These are phyloP conservation scores for Dioszegia aurantiaca DNA, from an alignment of 768 basidiomycete species.

Conservation along the genomic window DNA sequence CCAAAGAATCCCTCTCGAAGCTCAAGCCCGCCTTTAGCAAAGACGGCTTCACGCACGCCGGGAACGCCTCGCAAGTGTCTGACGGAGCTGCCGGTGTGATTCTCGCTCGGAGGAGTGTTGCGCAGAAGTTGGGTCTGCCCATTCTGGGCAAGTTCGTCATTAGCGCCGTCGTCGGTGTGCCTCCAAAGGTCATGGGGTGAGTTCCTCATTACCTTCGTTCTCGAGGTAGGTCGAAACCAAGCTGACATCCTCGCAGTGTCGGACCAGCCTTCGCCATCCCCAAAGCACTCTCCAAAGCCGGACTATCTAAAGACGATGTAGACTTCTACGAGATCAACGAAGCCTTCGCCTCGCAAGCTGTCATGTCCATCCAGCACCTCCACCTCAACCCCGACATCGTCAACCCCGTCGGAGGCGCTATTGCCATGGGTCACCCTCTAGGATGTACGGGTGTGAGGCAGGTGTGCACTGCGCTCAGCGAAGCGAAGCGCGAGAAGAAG, in stretches of 20 bases:
- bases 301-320: constrained; percentile 58
- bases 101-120: constrained; percentile 73
- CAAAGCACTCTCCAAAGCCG: constrained; percentile 65
- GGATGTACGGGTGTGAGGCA: constrained; percentile 75
- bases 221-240: too few species aligned
- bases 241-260: too few species aligned
- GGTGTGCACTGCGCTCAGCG: constrained; percentile 80
- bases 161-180: constrained; percentile 68
- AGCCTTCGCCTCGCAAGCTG: constrained; percentile 82
- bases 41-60: constrained; percentile 56
- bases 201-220: constrained; percentile 13
- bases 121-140: constrained; percentile 71
- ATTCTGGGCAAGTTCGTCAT: constrained; percentile 81
- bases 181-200: constrained; percentile 46
- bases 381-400: constrained; percentile 64
- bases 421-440: constrained; percentile 57
- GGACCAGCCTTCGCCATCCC: constrained; percentile 84
- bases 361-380: constrained; percentile 82
- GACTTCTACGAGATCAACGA: constrained; percentile 54
- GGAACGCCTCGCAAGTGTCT: constrained; percentile 62
- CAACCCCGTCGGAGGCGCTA: constrained; percentile 79
- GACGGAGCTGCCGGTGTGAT: constrained; percentile 88
- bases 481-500: constrained; percentile 68
- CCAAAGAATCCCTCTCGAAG: constrained; percentile 67
- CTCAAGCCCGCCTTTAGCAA: constrained; percentile 78